These are phyloP conservation scores for Zymoseptoria tritici DNA, from an alignment of 2,329 filamentous ascomycete species.

Conservation along the genomic window DNA sequence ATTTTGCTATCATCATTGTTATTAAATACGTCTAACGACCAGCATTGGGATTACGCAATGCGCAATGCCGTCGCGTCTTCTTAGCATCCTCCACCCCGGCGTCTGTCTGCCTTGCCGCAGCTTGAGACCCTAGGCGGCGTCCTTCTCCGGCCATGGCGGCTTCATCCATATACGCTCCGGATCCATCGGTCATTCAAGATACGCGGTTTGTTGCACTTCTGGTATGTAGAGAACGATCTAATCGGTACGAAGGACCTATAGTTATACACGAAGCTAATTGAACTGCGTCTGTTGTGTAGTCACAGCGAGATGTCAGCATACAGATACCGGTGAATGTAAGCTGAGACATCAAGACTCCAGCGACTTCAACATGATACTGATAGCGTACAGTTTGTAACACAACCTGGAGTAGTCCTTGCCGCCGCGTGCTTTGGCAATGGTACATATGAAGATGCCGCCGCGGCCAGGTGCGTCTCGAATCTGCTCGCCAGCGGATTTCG, in stretches of 20 bases:
- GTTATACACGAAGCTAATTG: background rate
- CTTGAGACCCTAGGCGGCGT: background rate
- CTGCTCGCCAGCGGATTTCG: constrained; percentile 54
- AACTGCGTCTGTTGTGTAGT: constrained; percentile 34
- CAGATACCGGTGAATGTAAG: constrained; percentile 50
- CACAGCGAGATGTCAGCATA: constrained; percentile 54
- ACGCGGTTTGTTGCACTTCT: constrained; percentile 21
- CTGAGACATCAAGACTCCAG: background rate
- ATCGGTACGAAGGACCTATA: no score
- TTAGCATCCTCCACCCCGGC: background rate
- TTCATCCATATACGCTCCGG: constrained; percentile 19
- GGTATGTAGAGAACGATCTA: constrained; percentile 13
- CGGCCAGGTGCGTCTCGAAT: constrained; percentile 54
- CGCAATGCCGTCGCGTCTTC: background rate
- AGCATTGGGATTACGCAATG: background rate
- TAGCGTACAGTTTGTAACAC: constrained; percentile 41
- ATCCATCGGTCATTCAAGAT: constrained; percentile 15
- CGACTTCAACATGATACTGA: constrained; percentile 45
- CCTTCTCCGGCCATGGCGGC: background rate
- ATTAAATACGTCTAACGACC: background rate
- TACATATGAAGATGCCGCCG: constrained; percentile 46
- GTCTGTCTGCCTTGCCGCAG: background rate
- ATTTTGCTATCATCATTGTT: background rate
- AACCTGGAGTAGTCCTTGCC: constrained; percentile 49
- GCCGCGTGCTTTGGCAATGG: constrained; percentile 52